Percentiles rank a stretch among this genome's conserved stretches.
These are phyloP conservation scores for Trichoderma cornu-damae DNA, from an alignment of 2,329 filamentous ascomycete species.

Conservation along the genomic window DNA sequence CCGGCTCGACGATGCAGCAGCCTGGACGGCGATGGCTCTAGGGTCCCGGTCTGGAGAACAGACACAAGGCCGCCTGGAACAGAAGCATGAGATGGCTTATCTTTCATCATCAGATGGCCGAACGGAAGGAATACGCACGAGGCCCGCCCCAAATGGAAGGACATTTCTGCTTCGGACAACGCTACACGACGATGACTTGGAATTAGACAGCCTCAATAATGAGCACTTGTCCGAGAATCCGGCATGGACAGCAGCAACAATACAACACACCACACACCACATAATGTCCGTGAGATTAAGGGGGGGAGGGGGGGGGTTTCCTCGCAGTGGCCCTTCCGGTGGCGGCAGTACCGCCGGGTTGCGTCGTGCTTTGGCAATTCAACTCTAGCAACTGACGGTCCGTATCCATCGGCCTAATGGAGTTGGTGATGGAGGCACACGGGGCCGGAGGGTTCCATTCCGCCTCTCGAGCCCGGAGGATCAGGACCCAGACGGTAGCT, in stretches of 20 bases:
- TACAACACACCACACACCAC: background rate
- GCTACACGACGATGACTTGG: background rate
- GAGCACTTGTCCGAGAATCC: background rate
- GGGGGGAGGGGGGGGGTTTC: background rate
- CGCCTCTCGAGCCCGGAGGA: background rate
- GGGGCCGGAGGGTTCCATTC: background rate
- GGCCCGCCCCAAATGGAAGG: background rate
- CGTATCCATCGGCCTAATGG: background rate
- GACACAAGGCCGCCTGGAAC: constrained; percentile 2
- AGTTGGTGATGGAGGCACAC: background rate
- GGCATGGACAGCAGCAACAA: background rate
- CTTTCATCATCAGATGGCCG: background rate
- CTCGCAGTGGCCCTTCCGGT: background rate
- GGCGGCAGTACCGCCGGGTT: background rate
- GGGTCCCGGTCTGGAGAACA: background rate
- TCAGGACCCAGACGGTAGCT: background rate
- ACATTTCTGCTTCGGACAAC: background rate
- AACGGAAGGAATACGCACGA: background rate
- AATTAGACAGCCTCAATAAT: background rate
- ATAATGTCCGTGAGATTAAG: no score
- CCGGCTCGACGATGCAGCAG: constrained; percentile 1
- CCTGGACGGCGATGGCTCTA: background rate
- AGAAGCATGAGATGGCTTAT: background rate
- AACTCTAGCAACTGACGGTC: background rate
- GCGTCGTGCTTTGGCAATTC: background rate